Percentiles rank a stretch among this genome's conserved stretches.
Evolutionary conservation across 305 asterid species (phyloP).

Genomic region (Fraxinus nigra): DNA sequence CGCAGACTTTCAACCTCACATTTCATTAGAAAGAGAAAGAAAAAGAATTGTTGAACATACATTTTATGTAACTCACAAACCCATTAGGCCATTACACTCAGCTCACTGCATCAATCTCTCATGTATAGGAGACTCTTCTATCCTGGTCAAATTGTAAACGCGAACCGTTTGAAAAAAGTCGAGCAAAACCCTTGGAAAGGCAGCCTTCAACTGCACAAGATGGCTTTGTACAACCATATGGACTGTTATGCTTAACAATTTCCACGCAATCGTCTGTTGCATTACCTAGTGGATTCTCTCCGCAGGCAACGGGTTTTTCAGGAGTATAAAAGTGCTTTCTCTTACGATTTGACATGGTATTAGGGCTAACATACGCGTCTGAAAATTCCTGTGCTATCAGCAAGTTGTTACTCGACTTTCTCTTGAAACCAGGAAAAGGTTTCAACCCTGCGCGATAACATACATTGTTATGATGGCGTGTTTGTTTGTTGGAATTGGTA

Average conservation of each 20-base stretch:
- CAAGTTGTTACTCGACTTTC: constrained; percentile 45
- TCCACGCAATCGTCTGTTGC: constrained; percentile 32
- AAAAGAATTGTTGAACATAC: neutral
- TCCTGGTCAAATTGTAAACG: constrained; percentile 52
- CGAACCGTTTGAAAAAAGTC: constrained; percentile 63
- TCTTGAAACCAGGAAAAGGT: constrained; percentile 71
- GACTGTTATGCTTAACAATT: constrained; percentile 34
- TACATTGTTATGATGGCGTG: constrained; percentile 5
- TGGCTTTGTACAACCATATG: constrained; percentile 46
- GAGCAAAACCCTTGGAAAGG: constrained; percentile 78
- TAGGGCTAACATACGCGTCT: constrained; percentile 28
- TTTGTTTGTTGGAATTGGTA: neutral
- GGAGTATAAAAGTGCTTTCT: constrained; percentile 33
- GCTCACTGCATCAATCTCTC: constrained; percentile 1
- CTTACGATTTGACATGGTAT: constrained; percentile 32
- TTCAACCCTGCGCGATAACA: constrained; percentile 48
- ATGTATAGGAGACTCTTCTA: constrained; percentile 44
- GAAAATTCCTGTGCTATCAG: constrained; percentile 30
- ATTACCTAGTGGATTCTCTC: constrained; percentile 23
- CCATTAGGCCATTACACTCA: neutral
- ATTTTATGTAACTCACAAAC: neutral
- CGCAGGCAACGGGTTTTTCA: constrained; percentile 26
- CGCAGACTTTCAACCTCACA: neutral
- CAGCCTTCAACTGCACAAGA: constrained; percentile 81
- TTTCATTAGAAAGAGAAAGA: neutral